A percentile compares a stretch with the other conserved stretches of the same genome.
These are phyloP conservation scores for Phytopythium oedochilum DNA, from an alignment of 352 stramenopile genomes.

Conservation along the genomic window DNA sequence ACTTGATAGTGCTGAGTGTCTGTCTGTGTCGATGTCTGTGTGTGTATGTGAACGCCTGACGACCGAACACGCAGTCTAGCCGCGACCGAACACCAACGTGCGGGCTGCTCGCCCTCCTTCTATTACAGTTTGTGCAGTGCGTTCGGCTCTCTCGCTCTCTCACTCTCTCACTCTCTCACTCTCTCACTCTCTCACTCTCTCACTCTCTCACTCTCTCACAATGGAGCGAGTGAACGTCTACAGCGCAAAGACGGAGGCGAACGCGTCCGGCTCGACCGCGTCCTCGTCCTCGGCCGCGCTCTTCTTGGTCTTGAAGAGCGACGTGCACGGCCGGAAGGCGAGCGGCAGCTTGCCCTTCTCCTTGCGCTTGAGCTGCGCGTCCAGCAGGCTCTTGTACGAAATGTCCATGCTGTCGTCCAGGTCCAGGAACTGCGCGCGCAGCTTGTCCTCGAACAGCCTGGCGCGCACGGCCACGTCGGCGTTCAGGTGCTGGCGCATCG, in stretches of 20 bases:
- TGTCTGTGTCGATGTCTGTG: too few relatives aligned
- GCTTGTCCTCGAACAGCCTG: constrained; percentile 87
- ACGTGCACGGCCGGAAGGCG: constrained; percentile 54
- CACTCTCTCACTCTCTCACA: too few relatives aligned
- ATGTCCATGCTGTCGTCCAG: constrained; percentile 69
- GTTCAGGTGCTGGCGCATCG: constrained; percentile 95
- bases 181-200: too few relatives aligned
- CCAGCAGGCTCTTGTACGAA: constrained; percentile 77
- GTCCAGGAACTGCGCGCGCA: constrained; percentile 73
- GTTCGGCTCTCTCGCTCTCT: too few relatives aligned
- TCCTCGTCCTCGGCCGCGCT: constrained; percentile 3
- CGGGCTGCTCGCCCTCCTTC: too few relatives aligned
- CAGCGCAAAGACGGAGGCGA: constrained; percentile 70
- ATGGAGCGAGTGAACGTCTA: constrained; percentile 38
- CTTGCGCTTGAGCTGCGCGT: constrained; percentile 82
- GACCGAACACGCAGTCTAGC: too few relatives aligned
- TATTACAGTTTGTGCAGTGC: too few relatives aligned
- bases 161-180: too few relatives aligned
- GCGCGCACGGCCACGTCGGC: constrained; percentile 89
- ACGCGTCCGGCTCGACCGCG: constrained; percentile 36
- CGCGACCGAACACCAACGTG: too few relatives aligned
- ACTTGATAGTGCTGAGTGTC: too few relatives aligned
- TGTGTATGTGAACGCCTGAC: too few relatives aligned
- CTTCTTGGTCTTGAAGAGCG: constrained; percentile 35
- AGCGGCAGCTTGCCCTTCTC: constrained; percentile 73